Percentiles rank a stretch among this genome's conserved stretches.
These are phyloP conservation scores for Cyclotella sp. DNA, from an alignment of 108 stramenopile species.

Conservation along the genomic window DNA sequence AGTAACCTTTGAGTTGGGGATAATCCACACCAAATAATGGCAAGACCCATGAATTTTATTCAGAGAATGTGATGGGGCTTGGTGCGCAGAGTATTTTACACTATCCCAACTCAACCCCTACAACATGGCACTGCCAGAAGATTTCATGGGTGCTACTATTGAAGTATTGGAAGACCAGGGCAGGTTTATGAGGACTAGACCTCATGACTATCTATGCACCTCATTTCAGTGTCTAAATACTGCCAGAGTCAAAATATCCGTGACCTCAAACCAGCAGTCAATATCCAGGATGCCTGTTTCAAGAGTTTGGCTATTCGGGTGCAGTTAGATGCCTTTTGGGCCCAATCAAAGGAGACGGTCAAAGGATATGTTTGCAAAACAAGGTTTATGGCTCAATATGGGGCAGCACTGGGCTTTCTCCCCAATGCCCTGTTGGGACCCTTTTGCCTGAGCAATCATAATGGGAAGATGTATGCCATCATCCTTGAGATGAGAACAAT, in stretches of 20 bases:
- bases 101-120: not conserved
- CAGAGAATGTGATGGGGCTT: not conserved
- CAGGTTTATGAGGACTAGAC: not conserved
- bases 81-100: not conserved
- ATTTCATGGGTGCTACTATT: slow-evolving; percentile 3
- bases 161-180: not conserved
- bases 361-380: not conserved
- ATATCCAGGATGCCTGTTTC: not conserved
- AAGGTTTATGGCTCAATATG: not conserved
- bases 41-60: not conserved
- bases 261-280: too few species aligned
- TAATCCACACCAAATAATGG: not conserved
- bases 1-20: too few species aligned
- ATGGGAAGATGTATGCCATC: slow-evolving; percentile 12
- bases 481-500: not conserved
- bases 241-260: too few species aligned
- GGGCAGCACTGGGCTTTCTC: slow-evolving; percentile 1
- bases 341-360: slow-evolving; percentile 4
- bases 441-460: slow-evolving; percentile 7
- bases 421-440: slow-evolving; percentile 7
- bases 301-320: slow-evolving; percentile 7
- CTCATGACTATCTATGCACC: slow-evolving; percentile 1
- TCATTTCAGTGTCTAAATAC: not conserved
- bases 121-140: slow-evolving; percentile 2
- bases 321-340: slow-evolving; percentile 10